Evolutionary conservation across 163 green algal species (phyloP), one percentile per base, ranked within the genome.

Genomic region (Prototheca cutis): DNA sequence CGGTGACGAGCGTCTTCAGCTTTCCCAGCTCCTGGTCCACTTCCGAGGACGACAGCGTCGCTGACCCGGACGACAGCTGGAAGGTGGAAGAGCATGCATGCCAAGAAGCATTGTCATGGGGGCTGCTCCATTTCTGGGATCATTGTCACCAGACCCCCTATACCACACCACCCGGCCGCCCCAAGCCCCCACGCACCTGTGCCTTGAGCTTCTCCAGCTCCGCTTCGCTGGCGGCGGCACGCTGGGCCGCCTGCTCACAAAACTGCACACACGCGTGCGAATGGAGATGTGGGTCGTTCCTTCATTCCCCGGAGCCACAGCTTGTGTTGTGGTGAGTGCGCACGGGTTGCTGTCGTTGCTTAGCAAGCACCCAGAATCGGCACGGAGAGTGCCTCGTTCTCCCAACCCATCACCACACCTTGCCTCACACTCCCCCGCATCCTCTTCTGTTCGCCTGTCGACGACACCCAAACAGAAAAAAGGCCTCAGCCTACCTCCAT

Each of bases 201-300:
- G 10, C 17, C 42, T 5, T 51, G 18, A 51, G 42, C 18, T 21
- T 21, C 48, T 8, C 25, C 27, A 51, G 54, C 61, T 62, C 42
- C 6, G 23, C 31, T 36, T 68, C 61, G 2, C 53, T 53, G 1
- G 53, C 53, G 13, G 51, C 28, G 0, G 61, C 61, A 0, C 61
- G 53, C 25, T 29, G 10, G 17, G 33, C 8, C 0, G 61, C 61
- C 18, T 57, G 29, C 7, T 68, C 61, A 17, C 45, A 49, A 2
- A 53, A 25, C 40, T 61, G 52, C 27, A 59, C 33, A n/a, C n/a
- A n/a, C n/a, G n/a, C n/a, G n/a, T n/a, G n/a, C n/a, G n/a, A n/a
- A n/a, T n/a, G n/a, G n/a, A n/a, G n/a, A n/a, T n/a, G n/a, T n/a
- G n/a, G n/a, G n/a, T n/a, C n/a, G n/a, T n/a, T n/a, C n/a, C n/a